Base-by-base conservation (phyloP, 768 basidiomycete genomes). In the Tricholoma flavovirens region DNA sequence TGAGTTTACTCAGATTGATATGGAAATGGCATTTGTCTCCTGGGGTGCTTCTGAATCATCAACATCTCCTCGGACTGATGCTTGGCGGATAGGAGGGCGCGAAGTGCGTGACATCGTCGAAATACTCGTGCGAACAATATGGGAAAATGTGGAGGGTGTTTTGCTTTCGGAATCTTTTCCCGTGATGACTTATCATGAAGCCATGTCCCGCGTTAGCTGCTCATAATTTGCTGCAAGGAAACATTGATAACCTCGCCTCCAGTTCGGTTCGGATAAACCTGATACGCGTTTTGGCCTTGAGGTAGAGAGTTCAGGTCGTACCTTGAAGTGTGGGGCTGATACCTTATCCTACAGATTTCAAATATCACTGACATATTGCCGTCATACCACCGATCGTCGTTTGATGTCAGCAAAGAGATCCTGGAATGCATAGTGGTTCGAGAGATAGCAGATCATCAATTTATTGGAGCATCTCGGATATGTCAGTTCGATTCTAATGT, bases 251-350 rank as follows among this genome's bases (percentile, higher is more conserved):
- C 49, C 22, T 21, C 49, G 12, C 45, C 30, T 62, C 19, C 59
- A 94, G 88, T 97, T 86, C 77, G 94, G 94, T 12, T 90, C 90
- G 55, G 94, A 97, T 72, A 97, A 97, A 74, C 95, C 95, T 45
- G 95, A 98, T 71, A 86, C 86, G 53, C 83, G 94, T 54, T 94
- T 93, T 72, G 82, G 82, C 54, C 79, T 95, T 60, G 86, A 95
- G 85, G 94, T 94, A 56, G 49, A 64, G 57, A 48, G 14, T 17
- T 30, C 10, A 49, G n/a, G 26, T 30, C n/a, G 29, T 49, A 29
- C 26, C 26, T 49, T 49, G 12, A 15, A 7, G 4, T 29, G 14
- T 6, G 15, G n/a, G 35, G 60, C 62, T 58, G 54, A 60, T 51
- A 43, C 50, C 58, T 33, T 60, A 32, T 54, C 35, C 51, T 46